phyloP scores from a whole-genome alignment of 371 early-diverging fungal genomes.

The Coemansia sp. region DNA sequence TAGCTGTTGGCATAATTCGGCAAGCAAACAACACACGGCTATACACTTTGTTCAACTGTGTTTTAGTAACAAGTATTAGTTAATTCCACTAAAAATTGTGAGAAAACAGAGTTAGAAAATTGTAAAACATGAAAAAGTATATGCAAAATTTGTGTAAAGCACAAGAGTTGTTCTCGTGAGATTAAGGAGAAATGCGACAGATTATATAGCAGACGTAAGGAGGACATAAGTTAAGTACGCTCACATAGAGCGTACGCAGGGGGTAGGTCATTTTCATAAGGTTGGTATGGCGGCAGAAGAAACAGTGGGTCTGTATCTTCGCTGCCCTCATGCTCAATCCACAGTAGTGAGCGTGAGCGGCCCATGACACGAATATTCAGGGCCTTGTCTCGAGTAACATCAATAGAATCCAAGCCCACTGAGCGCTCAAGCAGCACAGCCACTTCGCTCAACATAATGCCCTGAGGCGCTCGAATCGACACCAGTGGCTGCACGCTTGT shows the following conservation, averaged over 20 bases:
- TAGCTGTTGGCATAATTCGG: background rate
- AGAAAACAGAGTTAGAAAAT: background rate
- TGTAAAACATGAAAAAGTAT: background rate
- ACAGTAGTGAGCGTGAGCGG: slow-evolving; percentile 24
- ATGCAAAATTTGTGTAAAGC: background rate
- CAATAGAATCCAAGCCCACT: background rate
- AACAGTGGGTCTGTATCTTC: background rate
- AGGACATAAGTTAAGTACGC: background rate
- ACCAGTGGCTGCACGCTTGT: slow-evolving; percentile 16
- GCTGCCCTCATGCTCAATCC: slow-evolving; percentile 3
- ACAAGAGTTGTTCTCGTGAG: background rate
- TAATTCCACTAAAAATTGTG: background rate
- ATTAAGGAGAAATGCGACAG: background rate
- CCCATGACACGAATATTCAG: slow-evolving; percentile 42
- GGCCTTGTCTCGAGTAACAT: slow-evolving; percentile 40
- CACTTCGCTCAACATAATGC: slow-evolving; percentile 30
- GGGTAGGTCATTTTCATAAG: slow-evolving; percentile 14
- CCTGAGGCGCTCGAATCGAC: slow-evolving; percentile 35
- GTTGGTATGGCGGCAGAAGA: slow-evolving; percentile 31
- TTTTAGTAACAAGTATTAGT: background rate
- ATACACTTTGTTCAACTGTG: background rate
- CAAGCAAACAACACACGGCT: background rate
- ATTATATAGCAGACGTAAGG: background rate
- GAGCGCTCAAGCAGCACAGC: slow-evolving; percentile 18
- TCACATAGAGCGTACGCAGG: slow-evolving; percentile 24